Conservation (phyloP, 2,329 filamentous ascomycete species). For the Colletotrichum eremochloae region DNA sequence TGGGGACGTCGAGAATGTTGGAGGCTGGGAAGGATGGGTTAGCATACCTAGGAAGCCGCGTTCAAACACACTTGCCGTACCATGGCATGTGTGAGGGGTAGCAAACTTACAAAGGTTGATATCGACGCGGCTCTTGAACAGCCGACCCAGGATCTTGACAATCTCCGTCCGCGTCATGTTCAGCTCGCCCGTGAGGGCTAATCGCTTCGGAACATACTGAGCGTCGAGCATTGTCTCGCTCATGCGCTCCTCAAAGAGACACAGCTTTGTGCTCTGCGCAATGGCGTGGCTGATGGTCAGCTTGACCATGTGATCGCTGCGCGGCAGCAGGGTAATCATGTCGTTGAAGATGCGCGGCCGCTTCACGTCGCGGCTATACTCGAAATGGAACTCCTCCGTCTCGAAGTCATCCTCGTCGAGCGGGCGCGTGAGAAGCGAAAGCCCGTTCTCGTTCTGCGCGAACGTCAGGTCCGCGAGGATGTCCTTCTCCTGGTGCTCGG, state of each 20-base stretch:
- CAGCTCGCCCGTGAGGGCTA: conserved; percentile 90
- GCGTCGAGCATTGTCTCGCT: conserved; percentile 92
- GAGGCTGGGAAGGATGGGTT: conserved; percentile 70
- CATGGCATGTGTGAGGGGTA: not conserved
- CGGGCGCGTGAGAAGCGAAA: conserved; percentile 81
- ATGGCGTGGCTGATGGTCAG: conserved; percentile 97
- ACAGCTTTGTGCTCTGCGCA: conserved; percentile 95
- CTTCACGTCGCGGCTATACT: conserved; percentile 89
- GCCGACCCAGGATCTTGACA: conserved; percentile 87
- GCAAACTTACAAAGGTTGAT: conserved; percentile 90
- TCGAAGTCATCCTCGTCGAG: conserved; percentile 93
- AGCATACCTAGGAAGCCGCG: not conserved
- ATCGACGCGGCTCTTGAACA: conserved; percentile 95
- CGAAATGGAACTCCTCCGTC: conserved; percentile 98
- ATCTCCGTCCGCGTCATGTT: conserved; percentile 95
- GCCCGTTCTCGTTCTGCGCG: conserved; percentile 74
- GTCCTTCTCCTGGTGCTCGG: conserved; percentile 94
- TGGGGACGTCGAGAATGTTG: conserved; percentile 95
- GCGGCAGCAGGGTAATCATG: conserved; percentile 96
- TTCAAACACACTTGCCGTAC: not conserved
- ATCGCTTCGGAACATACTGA: conserved; percentile 88
- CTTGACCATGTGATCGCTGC: conserved; percentile 98
- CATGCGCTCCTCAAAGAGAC: conserved; percentile 97
- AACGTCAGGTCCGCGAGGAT: conserved; percentile 96
- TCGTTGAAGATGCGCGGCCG: conserved; percentile 96